A percentile compares a stretch with the other conserved stretches of the same genome.
These are phyloP conservation scores for Tetrahymena malaccensis DNA, from an alignment of 73 alveolate species.

Conservation along the genomic window DNA sequence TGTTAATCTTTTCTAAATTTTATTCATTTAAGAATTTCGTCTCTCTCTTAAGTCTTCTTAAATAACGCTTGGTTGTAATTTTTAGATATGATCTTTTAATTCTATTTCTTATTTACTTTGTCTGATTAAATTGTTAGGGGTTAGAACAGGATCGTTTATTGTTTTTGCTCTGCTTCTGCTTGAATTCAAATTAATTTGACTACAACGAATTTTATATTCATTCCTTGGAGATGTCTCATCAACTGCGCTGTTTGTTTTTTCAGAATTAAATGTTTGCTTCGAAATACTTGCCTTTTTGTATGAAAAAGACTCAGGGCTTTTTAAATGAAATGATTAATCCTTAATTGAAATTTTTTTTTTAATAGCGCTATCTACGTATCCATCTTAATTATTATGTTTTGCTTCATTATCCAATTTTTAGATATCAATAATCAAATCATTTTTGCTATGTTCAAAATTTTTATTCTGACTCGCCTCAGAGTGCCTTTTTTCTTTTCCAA, in stretches of 20 bases:
- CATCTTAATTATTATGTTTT: neutral
- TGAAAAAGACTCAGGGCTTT: neutral
- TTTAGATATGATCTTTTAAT: neutral
- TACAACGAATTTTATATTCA: neutral
- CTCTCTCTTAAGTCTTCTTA: neutral
- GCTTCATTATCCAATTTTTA: neutral
- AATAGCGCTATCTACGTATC: neutral
- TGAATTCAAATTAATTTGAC: neutral
- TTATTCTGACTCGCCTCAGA: neutral
- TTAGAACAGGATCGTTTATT: neutral
- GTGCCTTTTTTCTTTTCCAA: too few species aligned
- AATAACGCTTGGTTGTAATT: neutral
- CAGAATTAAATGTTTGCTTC: neutral
- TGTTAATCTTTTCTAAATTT: neutral
- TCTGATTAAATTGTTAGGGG: neutral
- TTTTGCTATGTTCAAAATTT: neutral
- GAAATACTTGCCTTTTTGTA: neutral
- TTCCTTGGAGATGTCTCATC: neutral
- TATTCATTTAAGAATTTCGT: neutral
- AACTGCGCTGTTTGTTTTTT: neutral
- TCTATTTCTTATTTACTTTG: neutral
- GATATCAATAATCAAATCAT: neutral
- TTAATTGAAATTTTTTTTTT: neutral
- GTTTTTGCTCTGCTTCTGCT: neutral
- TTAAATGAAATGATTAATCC: neutral